These are phyloP conservation scores for Digitaria exilis DNA, from an alignment of 202 grass and related monocot species.

Conservation along the genomic window DNA sequence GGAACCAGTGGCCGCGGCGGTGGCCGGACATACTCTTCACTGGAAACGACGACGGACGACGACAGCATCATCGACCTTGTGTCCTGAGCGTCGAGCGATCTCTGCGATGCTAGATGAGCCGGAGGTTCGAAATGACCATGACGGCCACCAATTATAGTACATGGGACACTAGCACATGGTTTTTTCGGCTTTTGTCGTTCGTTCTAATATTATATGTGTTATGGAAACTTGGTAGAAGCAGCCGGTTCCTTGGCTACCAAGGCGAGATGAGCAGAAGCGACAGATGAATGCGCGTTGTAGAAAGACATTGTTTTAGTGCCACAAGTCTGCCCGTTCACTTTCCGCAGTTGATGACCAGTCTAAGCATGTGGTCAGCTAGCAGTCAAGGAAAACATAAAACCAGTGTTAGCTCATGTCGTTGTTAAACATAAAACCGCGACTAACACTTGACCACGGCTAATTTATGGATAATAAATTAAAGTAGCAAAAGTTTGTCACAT, in stretches of 20 bases:
- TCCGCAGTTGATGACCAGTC: background rate
- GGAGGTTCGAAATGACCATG: background rate
- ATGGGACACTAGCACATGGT: background rate
- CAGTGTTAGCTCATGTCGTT: background rate
- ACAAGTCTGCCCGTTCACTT: no score
- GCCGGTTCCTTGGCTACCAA: background rate
- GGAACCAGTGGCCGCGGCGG: background rate
- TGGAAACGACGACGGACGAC: background rate
- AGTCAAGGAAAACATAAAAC: background rate
- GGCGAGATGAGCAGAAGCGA: background rate
- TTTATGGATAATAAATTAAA: background rate
- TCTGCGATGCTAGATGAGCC: background rate
- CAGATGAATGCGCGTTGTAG: background rate
- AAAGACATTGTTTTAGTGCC: background rate
- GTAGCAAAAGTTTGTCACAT: background rate
- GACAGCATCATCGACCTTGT: background rate
- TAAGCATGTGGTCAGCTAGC: background rate
- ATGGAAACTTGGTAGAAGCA: background rate
- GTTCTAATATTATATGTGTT: background rate
- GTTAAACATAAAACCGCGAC: background rate
- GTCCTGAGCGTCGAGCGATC: background rate
- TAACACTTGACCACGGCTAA: background rate
- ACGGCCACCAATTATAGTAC: background rate
- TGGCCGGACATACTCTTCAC: conserved; percentile 30
- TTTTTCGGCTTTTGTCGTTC: background rate